Evolutionary conservation across 2,329 filamentous ascomycete genomes (phyloP), one percentile per base, ranked within the genome.

Genomic region (Didymella glomerata): DNA sequence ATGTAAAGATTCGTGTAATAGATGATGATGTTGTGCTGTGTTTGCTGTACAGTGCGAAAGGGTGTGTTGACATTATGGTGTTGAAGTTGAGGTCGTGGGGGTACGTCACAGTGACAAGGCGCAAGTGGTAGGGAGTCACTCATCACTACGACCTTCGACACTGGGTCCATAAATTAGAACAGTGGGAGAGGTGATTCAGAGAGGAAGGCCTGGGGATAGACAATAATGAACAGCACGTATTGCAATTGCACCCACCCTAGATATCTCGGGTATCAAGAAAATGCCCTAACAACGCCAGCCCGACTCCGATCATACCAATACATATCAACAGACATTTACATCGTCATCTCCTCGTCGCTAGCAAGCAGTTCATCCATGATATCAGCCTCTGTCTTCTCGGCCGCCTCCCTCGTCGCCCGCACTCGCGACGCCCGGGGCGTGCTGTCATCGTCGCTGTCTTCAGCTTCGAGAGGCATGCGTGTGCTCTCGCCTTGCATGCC

Each of bases 401-500:
- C 44, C 49, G 44, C 52, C 44, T 22, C 56, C 58, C 50, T 48
- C 14, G 32, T 41, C 10, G 38, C 11, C 8, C 44, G 56, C 14
- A 16, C 16, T 9, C 14, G 18, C 9, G 49, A 34, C n/a, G 42
- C 27, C 11, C 45, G 54, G 18, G 49, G 51, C 14, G 54, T 51
- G 14, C 48, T 53, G 7, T 66, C 60, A 2, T 69, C 38, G 1
- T 70, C 68, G 11, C 71, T 68, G 3, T 68, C 68, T 1, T 63
- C 64, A 2, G 67, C 66, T 38, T 70, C 69, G 36, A 76, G 65
- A 13, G 75, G 74, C 64, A 76, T 71, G 9, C 69, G 63, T 18
- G 75, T 77, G 3, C 74, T 68, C 55, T 77, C 75, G 1, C 68
- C 75, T 34, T 76, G 73, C 64, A 75, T 66, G 24, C 68, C 68